Conservation (phyloP, 164 flowering plant species). For the Euptelea pleiosperma region DNA sequence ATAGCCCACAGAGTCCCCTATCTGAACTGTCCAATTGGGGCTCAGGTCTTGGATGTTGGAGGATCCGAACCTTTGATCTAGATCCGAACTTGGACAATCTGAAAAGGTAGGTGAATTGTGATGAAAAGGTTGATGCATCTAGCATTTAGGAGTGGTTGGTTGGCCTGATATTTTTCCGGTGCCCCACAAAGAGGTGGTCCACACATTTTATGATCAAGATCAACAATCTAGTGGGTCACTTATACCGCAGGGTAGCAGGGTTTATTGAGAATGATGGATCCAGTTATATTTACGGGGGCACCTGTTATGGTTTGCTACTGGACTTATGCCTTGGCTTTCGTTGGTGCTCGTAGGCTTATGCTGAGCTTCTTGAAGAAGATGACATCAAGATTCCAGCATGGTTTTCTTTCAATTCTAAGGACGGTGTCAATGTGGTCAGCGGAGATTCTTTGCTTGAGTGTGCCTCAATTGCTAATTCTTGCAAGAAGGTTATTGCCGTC, state of each 20-base stretch:
- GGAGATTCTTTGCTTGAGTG: conserved; percentile 77
- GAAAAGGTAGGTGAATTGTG: too few relatives aligned
- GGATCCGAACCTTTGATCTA: too few relatives aligned
- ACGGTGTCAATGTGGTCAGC: conserved; percentile 71
- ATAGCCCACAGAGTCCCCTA: too few relatives aligned
- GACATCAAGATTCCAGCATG: conserved; percentile 70
- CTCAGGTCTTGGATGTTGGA: too few relatives aligned
- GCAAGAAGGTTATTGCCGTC: conserved; percentile 68
- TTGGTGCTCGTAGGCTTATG: conserved; percentile 55
- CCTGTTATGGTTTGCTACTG: background rate
- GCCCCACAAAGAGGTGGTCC: too few relatives aligned
- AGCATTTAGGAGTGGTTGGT: too few relatives aligned
- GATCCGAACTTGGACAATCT: too few relatives aligned
- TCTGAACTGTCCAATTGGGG: too few relatives aligned
- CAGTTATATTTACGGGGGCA: too few relatives aligned
- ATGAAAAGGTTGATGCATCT: too few relatives aligned
- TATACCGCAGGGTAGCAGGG: background rate
- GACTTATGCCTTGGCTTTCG: background rate
- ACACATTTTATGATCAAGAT: background rate
- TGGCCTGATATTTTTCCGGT: too few relatives aligned
- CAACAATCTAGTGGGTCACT: background rate
- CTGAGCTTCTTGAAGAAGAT: conserved; percentile 74
- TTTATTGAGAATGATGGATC: background rate
- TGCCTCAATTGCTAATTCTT: conserved; percentile 60
- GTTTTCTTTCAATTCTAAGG: conserved; percentile 77